phyloP scores from a whole-genome alignment of 371 early-diverging fungal species.

The Mucor mucedo region DNA sequence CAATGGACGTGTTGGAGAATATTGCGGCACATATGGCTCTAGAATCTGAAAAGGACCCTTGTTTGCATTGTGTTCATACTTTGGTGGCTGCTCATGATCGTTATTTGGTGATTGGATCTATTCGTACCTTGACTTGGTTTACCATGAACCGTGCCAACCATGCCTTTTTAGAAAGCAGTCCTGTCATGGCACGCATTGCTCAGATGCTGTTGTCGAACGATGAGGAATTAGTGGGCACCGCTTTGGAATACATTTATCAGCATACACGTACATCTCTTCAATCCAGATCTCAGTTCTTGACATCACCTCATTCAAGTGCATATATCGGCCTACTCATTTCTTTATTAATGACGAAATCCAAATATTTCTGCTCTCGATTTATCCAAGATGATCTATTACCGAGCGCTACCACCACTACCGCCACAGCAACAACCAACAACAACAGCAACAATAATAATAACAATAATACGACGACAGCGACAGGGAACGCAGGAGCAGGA shows the following conservation, averaged over 20 bases:
- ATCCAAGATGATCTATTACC: constrained; percentile 26
- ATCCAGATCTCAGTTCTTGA: constrained; percentile 49
- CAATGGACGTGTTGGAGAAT: constrained; percentile 76
- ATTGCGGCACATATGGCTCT: constrained; percentile 54
- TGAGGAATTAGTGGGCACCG: constrained; percentile 71
- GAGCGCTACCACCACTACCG: neutral
- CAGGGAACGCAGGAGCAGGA: too few relatives aligned
- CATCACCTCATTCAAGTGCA: constrained; percentile 43
- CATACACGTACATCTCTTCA: constrained; percentile 61
- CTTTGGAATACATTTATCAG: constrained; percentile 75
- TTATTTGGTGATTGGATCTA: constrained; percentile 63
- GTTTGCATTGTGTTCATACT: constrained; percentile 40
- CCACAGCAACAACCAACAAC: neutral
- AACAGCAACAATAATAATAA: neutral
- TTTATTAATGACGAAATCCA: constrained; percentile 48
- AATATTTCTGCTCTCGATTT: constrained; percentile 38
- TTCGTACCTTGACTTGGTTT: constrained; percentile 66
- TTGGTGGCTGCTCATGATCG: constrained; percentile 64
- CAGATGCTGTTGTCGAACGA: constrained; percentile 70
- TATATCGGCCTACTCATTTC: constrained; percentile 56
- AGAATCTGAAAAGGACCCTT: constrained; percentile 38
- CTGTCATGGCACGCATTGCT: constrained; percentile 15
- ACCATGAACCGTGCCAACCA: constrained; percentile 33
- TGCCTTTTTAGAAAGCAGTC: constrained; percentile 4
- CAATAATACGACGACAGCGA: too few relatives aligned